phyloP scores from a whole-genome alignment of 176 grass and related monocot genomes.

The Musa schizocarpa region DNA sequence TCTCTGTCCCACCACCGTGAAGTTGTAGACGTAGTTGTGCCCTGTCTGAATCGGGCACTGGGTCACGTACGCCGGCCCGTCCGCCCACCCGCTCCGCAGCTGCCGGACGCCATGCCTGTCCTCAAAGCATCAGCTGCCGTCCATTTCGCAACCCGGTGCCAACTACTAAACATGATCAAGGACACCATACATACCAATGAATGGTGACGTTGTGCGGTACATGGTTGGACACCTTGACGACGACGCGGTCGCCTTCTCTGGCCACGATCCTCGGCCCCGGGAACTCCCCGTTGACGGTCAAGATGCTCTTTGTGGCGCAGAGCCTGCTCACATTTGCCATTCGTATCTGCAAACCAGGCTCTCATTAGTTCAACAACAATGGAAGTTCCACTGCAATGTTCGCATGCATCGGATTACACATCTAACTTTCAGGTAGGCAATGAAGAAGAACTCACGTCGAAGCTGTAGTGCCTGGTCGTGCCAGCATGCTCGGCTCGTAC shows the following conservation, averaged over 20 bases:
- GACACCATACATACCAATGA: slow-evolving; percentile 37
- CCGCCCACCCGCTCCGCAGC: slow-evolving; percentile 55
- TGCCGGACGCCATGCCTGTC: slow-evolving; percentile 63
- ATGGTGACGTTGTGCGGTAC: slow-evolving; percentile 58
- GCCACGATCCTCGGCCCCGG: slow-evolving; percentile 51
- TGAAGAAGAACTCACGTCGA: neutral
- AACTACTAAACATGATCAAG: too few species aligned
- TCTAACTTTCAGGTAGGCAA: neutral
- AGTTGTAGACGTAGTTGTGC: slow-evolving; percentile 49
- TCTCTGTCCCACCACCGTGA: slow-evolving; percentile 40
- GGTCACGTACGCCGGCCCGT: slow-evolving; percentile 71
- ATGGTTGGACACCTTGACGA: slow-evolving; percentile 52
- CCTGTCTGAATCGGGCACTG: slow-evolving; percentile 72
- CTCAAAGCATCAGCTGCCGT: neutral
- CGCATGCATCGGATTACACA: too few species aligned
- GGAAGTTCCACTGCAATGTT: too few species aligned
- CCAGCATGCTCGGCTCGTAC: neutral
- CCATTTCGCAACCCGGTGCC: too few species aligned
- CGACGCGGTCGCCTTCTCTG: slow-evolving; percentile 60
- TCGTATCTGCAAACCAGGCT: slow-evolving; percentile 27
- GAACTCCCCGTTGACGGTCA: slow-evolving; percentile 70
- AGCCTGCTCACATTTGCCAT: slow-evolving; percentile 49
- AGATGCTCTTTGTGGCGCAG: slow-evolving; percentile 67
- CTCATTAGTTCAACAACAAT: too few species aligned
- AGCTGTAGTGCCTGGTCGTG: slow-evolving; percentile 7